Percentiles rank a stretch among this genome's conserved stretches.
Conservation (phyloP, 176 grass and related monocot genomes). For the Oryza nivara region DNA sequence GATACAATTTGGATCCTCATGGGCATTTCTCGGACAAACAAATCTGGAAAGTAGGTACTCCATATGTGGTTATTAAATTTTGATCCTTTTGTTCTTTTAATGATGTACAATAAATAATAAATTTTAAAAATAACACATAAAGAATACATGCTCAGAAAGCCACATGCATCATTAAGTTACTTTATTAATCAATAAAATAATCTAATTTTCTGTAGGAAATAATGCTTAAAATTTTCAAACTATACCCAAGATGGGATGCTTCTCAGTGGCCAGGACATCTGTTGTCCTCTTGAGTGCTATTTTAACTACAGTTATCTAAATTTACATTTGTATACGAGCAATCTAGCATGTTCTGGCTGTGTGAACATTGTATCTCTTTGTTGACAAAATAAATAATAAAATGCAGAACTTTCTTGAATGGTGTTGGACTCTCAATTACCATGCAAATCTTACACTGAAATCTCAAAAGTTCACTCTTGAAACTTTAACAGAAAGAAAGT, state of each 20-base stretch:
- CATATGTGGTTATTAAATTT: background rate
- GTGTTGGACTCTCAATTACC: background rate
- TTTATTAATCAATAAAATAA: background rate
- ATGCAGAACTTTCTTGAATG: too few relatives aligned
- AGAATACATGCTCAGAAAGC: too few relatives aligned
- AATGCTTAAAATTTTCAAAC: background rate
- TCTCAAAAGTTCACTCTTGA: background rate
- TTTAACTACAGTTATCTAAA: background rate
- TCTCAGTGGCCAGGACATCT: background rate
- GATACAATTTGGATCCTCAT: slow-evolving; percentile 53
- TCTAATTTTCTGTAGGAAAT: background rate
- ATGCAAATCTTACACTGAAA: background rate
- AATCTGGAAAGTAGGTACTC: slow-evolving; percentile 46
- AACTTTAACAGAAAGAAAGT: background rate
- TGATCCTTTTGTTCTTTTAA: too few relatives aligned
- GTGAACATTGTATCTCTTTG: background rate
- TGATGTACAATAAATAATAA: too few relatives aligned
- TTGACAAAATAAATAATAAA: background rate
- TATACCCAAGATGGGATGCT: background rate
- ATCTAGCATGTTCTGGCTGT: background rate
- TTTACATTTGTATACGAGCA: background rate
- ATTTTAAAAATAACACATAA: too few relatives aligned
- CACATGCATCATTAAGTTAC: too few relatives aligned
- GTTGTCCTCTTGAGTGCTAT: background rate
- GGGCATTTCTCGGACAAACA: slow-evolving; percentile 33